phyloP scores from a whole-genome alignment of 805 yeast species.

The Grigorovia transvaalensis region DNA sequence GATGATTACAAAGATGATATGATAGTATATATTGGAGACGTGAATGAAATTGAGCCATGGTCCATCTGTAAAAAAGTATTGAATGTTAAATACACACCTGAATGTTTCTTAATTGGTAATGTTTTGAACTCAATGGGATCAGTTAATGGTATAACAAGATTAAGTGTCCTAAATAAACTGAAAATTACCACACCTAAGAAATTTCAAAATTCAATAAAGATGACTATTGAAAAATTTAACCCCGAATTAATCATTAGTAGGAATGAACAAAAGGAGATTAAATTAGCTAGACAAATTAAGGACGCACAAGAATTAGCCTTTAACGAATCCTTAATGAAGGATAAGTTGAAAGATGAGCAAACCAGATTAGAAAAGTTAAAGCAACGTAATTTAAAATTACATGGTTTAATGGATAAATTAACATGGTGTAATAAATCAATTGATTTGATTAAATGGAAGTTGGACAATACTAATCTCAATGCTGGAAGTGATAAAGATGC shows the following conservation, averaged over 20 bases:
- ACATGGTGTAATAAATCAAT: conserved; percentile 18
- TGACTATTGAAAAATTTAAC: conserved; percentile 43
- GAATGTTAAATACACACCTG: conserved; percentile 45
- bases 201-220: conserved; percentile 30
- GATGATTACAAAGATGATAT: conserved; percentile 32
- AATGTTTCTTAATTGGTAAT: conserved; percentile 41
- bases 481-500: conserved; percentile 2
- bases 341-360: conserved; percentile 42
- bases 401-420: conserved; percentile 12
- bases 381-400: conserved; percentile 7
- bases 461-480: background rate
- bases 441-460: background rate
- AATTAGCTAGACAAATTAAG: conserved; percentile 45
- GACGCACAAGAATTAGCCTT: conserved; percentile 61
- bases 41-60: conserved; percentile 53
- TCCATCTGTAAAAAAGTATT: conserved; percentile 47
- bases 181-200: conserved; percentile 24
- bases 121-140: conserved; percentile 38
- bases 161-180: conserved; percentile 27
- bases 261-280: conserved; percentile 49
- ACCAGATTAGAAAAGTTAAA: conserved; percentile 10
- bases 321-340: conserved; percentile 47
- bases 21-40: conserved; percentile 56
- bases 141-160: conserved; percentile 24
- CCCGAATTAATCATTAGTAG: conserved; percentile 53